These are phyloP conservation scores for Gossypium australe DNA, from an alignment of 345 rosid species.

Conservation along the genomic window DNA sequence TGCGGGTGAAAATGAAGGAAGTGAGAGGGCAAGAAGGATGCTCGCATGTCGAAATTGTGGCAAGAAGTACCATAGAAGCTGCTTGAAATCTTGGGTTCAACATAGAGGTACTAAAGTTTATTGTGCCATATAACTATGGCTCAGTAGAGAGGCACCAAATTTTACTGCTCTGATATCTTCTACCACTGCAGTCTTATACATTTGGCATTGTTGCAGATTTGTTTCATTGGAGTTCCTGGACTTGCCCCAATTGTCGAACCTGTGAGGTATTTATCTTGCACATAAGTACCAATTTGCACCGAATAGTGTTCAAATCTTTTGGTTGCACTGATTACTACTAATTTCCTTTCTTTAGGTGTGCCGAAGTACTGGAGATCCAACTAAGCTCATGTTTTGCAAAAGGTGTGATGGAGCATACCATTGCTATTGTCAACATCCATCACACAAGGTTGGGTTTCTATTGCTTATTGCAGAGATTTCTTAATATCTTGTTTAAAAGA, in stretches of 20 bases:
- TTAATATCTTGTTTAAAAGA: conserved; percentile 13
- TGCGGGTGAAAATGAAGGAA: conserved; percentile 70
- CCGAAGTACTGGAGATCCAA: conserved; percentile 88
- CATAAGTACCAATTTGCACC: neutral
- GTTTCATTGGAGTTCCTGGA: conserved; percentile 97
- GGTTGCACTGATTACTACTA: neutral
- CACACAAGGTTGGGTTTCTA: conserved; percentile 71
- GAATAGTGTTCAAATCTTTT: neutral
- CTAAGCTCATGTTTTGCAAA: conserved; percentile 91
- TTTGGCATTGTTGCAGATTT: conserved; percentile 59
- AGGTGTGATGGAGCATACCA: conserved; percentile 96
- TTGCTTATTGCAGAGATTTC: conserved; percentile 10
- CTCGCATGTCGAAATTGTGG: conserved; percentile 80
- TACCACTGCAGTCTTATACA: conserved; percentile 6
- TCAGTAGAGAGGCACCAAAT: conserved; percentile 40
- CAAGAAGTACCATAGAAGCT: conserved; percentile 89
- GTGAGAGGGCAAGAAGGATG: conserved; percentile 84
- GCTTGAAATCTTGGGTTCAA: conserved; percentile 82
- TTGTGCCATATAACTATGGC: conserved; percentile 62
- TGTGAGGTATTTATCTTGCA: conserved; percentile 63
- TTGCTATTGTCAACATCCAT: conserved; percentile 99
- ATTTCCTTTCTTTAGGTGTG: conserved; percentile 54
- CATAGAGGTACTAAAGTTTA: conserved; percentile 61
- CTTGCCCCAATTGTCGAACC: conserved; percentile 82
- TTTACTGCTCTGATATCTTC: neutral